Conservation (phyloP, 345 rosid genomes). For the Euphorbia peplus region DNA sequence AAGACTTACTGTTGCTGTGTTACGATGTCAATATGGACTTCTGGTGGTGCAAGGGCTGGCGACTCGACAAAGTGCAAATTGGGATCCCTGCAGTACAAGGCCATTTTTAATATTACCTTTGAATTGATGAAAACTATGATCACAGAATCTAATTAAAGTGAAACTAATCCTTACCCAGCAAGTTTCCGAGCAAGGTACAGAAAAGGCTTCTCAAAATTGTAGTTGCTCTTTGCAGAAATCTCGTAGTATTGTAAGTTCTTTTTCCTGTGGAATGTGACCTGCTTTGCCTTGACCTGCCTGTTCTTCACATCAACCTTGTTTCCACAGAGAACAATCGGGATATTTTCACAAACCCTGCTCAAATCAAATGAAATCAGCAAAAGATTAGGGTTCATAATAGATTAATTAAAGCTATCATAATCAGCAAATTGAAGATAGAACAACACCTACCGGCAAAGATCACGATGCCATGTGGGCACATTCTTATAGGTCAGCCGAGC, state of each 20-base stretch:
- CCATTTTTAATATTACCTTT: neutral
- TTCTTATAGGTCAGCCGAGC: slow-evolving; percentile 95
- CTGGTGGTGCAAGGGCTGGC: slow-evolving; percentile 90
- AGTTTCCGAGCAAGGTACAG: slow-evolving; percentile 55
- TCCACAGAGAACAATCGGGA: slow-evolving; percentile 56
- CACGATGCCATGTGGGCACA: slow-evolving; percentile 99
- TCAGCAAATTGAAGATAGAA: neutral
- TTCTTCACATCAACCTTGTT: slow-evolving; percentile 61
- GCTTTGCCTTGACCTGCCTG: slow-evolving; percentile 58
- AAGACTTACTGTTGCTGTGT: slow-evolving; percentile 87
- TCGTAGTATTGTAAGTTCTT: slow-evolving; percentile 59
- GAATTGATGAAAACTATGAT: neutral
- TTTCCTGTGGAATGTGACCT: slow-evolving; percentile 53
- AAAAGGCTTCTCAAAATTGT: slow-evolving; percentile 54
- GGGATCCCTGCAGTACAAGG: slow-evolving; percentile 39
- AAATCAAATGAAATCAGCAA: neutral
- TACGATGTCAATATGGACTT: slow-evolving; percentile 76
- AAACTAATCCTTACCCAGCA: slow-evolving; percentile 35
- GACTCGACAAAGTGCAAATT: slow-evolving; percentile 96
- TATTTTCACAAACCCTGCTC: slow-evolving; percentile 52
- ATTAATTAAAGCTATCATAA: neutral
- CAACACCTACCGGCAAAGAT: slow-evolving; percentile 70
- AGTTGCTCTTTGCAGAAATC: slow-evolving; percentile 58
- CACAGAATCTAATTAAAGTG: neutral
- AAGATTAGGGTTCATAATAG: neutral